Evolutionary conservation across 805 yeast species (phyloP), one percentile per base, ranked within the genome.

Genomic region (Cyberlindnera amylophila): DNA sequence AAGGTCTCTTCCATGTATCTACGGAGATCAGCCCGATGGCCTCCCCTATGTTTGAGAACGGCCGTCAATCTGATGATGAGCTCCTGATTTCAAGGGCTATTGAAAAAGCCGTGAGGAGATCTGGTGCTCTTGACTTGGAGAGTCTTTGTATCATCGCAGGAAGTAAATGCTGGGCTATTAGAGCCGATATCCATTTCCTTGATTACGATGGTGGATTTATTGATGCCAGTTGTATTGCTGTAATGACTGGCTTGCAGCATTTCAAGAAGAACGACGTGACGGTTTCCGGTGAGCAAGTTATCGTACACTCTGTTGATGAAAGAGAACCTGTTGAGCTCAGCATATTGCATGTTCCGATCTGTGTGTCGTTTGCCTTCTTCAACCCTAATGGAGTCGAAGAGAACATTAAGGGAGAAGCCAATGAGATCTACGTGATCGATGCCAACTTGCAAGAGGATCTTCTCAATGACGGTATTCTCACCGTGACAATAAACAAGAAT

Each of bases 1-100:
- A 93, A 63, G 99, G 99, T 1, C 56, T 85, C 4, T 89, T 93
- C 59, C 70, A 75, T 18, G 89, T 93, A 12, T 77, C 84, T 38
- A 85, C 96, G 2, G 98, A 93, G 56, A 79, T 86, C 33, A 77
- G 89, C 16, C 86, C 97, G 13, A 83, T 91, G 88, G 96, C 96
- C 1, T 81, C 89, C 5, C 82, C 95, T 1, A 72, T 78, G 52
- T 89, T 88, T 61, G 96, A 90, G 54, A 79, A 78, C 53, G 70
- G 76, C 23, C 72, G 73, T 46, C 80, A 77, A 48, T 72, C 84
- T n/a, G 86, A 83, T 45, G 88, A 86, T 42, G 98, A 93, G 60
- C 75, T 86, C 19, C 64, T 89, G 46, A 81, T 90, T 17, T 74
- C 88, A 7, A 69, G 98, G 59, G 71, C 90, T 44, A 80, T 93